Conservation (phyloP, 345 rosid species). For the Barbarea vulgaris region DNA sequence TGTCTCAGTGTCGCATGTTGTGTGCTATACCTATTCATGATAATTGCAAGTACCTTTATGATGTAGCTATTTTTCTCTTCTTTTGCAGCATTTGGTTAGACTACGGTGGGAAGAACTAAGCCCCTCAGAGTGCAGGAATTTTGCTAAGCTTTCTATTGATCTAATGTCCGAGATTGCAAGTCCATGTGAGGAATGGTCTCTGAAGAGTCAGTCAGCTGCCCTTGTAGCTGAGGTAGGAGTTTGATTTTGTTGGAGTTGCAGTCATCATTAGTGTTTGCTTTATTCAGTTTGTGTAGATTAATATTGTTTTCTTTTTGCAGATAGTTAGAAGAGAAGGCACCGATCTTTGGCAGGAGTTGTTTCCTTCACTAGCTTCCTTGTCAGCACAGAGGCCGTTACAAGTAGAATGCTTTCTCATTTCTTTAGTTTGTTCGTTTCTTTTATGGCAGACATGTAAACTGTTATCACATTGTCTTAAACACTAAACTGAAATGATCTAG, state of each 20-base stretch:
- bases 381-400: conserved; percentile 80
- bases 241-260: conserved; percentile 27
- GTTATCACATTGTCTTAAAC: conserved; percentile 19
- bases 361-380: conserved; percentile 73
- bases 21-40: neutral
- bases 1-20: conserved; percentile 11
- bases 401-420: conserved; percentile 43
- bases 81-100: conserved; percentile 84
- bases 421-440: conserved; percentile 19
- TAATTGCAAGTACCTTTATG: neutral
- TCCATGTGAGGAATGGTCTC: conserved; percentile 83
- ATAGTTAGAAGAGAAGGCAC: conserved; percentile 87
- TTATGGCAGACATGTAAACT: conserved; percentile 22
- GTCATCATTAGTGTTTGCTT: conserved; percentile 3
- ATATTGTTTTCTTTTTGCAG: conserved; percentile 47
- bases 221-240: conserved; percentile 81
- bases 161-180: conserved; percentile 80
- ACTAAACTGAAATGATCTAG: conserved; percentile 83
- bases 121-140: conserved; percentile 72
- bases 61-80: conserved; percentile 18
- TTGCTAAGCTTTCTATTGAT: conserved; percentile 77
- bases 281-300: conserved; percentile 7
- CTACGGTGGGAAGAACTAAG: conserved; percentile 89
- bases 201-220: conserved; percentile 94
- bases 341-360: conserved; percentile 81